A percentile compares a stretch with the other conserved stretches of the same genome.
Conservation (phyloP, 495 filamentous ascomycete species). For the Neohortaea acidophila region DNA sequence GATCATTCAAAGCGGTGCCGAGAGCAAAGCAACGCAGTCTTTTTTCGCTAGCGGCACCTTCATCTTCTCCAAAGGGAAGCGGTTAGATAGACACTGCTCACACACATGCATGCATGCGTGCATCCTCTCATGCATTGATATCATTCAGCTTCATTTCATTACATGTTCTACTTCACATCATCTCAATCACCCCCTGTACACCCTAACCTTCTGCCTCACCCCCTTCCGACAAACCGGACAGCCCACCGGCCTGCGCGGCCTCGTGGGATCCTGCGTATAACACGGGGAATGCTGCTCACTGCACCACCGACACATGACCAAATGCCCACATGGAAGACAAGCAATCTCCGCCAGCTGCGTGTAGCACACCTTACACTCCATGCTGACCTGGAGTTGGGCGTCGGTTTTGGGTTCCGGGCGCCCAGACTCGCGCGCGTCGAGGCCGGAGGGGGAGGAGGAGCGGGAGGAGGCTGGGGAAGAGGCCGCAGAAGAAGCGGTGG, state of each 20-base stretch:
- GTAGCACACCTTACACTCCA: constrained; percentile 43
- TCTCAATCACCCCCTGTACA: constrained; percentile 10
- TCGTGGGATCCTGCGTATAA: constrained; percentile 17
- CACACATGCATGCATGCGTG: constrained; percentile 25
- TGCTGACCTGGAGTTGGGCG: constrained; percentile 33
- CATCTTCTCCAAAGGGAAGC: constrained; percentile 41
- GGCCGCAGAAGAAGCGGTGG: no score
- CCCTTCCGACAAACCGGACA: constrained; percentile 28
- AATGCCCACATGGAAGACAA: constrained; percentile 41
- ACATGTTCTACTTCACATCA: no score
- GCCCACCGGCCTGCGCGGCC: constrained; percentile 17
- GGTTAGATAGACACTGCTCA: constrained; percentile 56
- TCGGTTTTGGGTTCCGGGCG: constrained; percentile 34
- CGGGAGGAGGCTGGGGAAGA: no score
- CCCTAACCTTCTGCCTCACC: constrained; percentile 20
- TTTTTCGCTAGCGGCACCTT: constrained; percentile 67
- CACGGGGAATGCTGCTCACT: constrained; percentile 22
- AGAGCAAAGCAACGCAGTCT: constrained; percentile 39
- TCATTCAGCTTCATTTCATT: no score
- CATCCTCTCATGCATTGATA: neutral
- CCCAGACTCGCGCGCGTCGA: constrained; percentile 22
- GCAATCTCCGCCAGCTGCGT: constrained; percentile 39
- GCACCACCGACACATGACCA: constrained; percentile 37
- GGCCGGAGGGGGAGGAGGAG: no score
- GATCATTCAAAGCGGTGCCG: constrained; percentile 49